These are phyloP conservation scores for Xerocomellus amylosporus DNA, from an alignment of 768 basidiomycete species.

Conservation along the genomic window DNA sequence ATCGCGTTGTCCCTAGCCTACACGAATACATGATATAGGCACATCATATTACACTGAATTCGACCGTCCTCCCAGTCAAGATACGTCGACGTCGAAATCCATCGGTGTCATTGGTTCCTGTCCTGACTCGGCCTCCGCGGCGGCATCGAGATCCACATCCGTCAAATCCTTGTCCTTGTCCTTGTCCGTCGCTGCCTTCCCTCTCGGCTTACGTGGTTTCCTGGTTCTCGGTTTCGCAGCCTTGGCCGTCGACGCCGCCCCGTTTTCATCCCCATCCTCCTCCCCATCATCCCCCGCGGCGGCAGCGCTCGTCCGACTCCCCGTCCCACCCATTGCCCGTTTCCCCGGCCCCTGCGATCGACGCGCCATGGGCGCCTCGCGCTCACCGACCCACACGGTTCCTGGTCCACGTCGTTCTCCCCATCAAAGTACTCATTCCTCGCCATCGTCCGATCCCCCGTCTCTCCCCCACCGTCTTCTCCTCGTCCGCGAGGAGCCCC, in stretches of 20 bases:
- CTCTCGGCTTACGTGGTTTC: conserved; percentile 25
- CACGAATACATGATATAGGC: not conserved
- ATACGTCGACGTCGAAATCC: conserved; percentile 37
- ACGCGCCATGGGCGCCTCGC: conserved; percentile 15
- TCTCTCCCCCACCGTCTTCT: conserved; percentile 54
- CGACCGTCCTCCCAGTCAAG: conserved; percentile 35
- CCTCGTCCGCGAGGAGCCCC: conserved; percentile 71
- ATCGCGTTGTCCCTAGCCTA: not conserved
- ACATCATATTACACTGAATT: not conserved
- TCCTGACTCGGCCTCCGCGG: conserved; percentile 30
- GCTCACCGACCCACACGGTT: conserved; percentile 34
- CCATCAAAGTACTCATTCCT: conserved; percentile 75
- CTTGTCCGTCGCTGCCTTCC: conserved; percentile 13
- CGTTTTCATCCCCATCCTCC: conserved; percentile 37
- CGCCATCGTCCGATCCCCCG: conserved; percentile 51
- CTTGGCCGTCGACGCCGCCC: conserved; percentile 22
- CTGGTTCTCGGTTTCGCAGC: conserved; percentile 34
- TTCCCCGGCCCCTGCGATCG: conserved; percentile 24
- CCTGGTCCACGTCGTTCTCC: conserved; percentile 63
- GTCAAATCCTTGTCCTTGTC: conserved; percentile 26
- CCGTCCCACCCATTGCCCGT: conserved; percentile 32
- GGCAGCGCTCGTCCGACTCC: conserved; percentile 32
- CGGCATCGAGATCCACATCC: conserved; percentile 31
- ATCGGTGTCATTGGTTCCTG: conserved; percentile 37
- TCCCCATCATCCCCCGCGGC: conserved; percentile 35